Conservation (phyloP, 176 grass and related monocot genomes). For the Hyparrhenia diplandra region DNA sequence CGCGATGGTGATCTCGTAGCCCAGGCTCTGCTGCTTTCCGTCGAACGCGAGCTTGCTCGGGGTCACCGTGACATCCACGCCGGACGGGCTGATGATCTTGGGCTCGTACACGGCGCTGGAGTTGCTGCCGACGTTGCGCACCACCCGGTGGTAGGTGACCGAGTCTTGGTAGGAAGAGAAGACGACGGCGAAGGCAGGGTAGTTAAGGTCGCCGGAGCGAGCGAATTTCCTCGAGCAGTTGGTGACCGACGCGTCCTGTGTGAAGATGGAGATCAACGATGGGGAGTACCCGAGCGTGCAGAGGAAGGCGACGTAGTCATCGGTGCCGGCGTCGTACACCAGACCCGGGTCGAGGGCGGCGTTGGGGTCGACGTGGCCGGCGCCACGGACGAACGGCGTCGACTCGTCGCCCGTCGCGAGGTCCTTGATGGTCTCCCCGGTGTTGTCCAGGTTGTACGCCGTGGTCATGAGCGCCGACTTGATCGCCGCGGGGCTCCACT, state of each 20-base stretch:
- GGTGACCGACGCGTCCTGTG: conserved; percentile 29
- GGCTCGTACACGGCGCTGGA: conserved; percentile 40
- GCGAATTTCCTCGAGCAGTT: conserved; percentile 59
- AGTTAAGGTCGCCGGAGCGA: conserved; percentile 75
- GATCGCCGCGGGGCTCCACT: conserved; percentile 74
- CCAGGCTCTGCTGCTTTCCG: conserved; percentile 36
- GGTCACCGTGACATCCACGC: conserved; percentile 61
- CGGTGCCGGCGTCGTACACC: conserved; percentile 55
- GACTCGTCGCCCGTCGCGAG: conserved; percentile 53
- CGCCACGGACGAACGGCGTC: conserved; percentile 80
- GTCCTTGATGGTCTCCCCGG: conserved; percentile 64
- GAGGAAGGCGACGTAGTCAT: conserved; percentile 78
- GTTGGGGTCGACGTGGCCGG: conserved; percentile 81
- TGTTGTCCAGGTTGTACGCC: conserved; percentile 74
- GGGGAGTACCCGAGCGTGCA: conserved; percentile 64
- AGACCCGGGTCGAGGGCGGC: conserved; percentile 68
- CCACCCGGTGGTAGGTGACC: conserved; percentile 58
- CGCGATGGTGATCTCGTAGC: conserved; percentile 55
- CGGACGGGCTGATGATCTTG: conserved; percentile 40
- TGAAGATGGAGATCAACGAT: conserved; percentile 63
- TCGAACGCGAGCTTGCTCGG: conserved; percentile 92
- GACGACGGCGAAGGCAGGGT: conserved; percentile 63
- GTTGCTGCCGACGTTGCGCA: conserved; percentile 65
- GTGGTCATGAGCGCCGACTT: conserved; percentile 90
- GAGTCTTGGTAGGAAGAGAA: conserved; percentile 62